Conservation (phyloP, 257 asterid genomes). For the Primulina tabacum region DNA sequence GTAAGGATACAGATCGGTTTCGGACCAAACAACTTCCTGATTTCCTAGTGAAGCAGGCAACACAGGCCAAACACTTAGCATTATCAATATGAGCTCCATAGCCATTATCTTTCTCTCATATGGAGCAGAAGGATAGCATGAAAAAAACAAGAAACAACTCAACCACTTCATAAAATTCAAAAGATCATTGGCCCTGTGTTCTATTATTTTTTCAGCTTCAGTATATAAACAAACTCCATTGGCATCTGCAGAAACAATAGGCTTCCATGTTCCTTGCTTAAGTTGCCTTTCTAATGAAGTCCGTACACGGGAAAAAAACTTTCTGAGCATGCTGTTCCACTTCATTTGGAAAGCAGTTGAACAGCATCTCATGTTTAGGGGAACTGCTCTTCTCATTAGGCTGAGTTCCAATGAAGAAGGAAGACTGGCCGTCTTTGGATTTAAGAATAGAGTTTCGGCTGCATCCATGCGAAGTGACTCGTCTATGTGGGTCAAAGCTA, state of each 20-base stretch:
- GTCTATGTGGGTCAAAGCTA: conserved; percentile 80
- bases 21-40: conserved; percentile 37
- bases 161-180: conserved; percentile 75
- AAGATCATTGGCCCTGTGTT: conserved; percentile 63
- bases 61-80: conserved; percentile 80
- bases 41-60: conserved; percentile 37
- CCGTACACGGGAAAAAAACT: conserved; percentile 84
- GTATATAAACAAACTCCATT: conserved; percentile 32
- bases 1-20: conserved; percentile 56
- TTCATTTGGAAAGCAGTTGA: conserved; percentile 96
- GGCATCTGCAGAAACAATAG: conserved; percentile 39
- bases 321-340: conserved; percentile 93
- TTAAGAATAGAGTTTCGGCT: conserved; percentile 86
- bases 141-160: conserved; percentile 78
- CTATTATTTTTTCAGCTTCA: conserved; percentile 33
- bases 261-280: conserved; percentile 72
- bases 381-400: conserved; percentile 81
- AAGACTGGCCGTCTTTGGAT: conserved; percentile 79
- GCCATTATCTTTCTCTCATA: conserved; percentile 97
- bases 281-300: conserved; percentile 83
- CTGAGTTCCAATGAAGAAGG: conserved; percentile 88
- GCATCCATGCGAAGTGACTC: conserved; percentile 95
- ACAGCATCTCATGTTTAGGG: conserved; percentile 93
- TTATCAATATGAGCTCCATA: conserved; percentile 73
- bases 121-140: conserved; percentile 98